Evolutionary conservation across 768 basidiomycete genomes (phyloP), one percentile per base, ranked within the genome.

Genomic region (Pleurotus eryngii): DNA sequence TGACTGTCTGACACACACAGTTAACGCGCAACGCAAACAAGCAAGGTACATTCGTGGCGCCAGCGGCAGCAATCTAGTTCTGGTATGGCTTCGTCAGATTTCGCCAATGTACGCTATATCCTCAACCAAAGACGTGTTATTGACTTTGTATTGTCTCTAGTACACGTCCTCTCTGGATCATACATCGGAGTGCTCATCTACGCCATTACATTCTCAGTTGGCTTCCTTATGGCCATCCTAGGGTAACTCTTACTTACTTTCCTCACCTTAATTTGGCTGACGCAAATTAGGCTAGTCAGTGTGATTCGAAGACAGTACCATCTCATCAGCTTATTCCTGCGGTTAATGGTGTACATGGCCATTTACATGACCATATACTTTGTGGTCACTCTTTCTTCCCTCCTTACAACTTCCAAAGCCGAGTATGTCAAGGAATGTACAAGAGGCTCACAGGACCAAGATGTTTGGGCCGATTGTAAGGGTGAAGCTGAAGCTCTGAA

Each of bases 1-100:
- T n/a, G n/a, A n/a, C n/a, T n/a, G n/a, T n/a, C n/a, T n/a, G n/a
- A n/a, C n/a, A n/a, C n/a, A n/a, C n/a, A n/a, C n/a, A n/a, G n/a
- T n/a, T n/a, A n/a, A n/a, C n/a, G n/a, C n/a, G n/a, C n/a, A n/a
- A n/a, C n/a, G n/a, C n/a, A n/a, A n/a, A n/a, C n/a, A n/a, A n/a
- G n/a, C n/a, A n/a, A n/a, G n/a, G n/a, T n/a, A n/a, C n/a, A n/a
- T n/a, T n/a, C n/a, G n/a, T n/a, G n/a, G n/a, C n/a, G n/a, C n/a
- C n/a, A n/a, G n/a, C n/a, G n/a, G n/a, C n/a, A n/a, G n/a, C n/a
- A n/a, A n/a, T n/a, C n/a, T n/a, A n/a, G n/a, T n/a, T 68, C 15
- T 71, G 73, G 5, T 74, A 62, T 3, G 69, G 69, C 68, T 70
- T 59, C 61, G 64, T 24, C 7, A 15, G 30, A 35, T 35, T 40